A percentile compares a stretch with the other conserved stretches of the same genome.
These are phyloP conservation scores for Tetrapisispora pingtungensis DNA, from an alignment of 805 yeast genomes.

Conservation along the genomic window DNA sequence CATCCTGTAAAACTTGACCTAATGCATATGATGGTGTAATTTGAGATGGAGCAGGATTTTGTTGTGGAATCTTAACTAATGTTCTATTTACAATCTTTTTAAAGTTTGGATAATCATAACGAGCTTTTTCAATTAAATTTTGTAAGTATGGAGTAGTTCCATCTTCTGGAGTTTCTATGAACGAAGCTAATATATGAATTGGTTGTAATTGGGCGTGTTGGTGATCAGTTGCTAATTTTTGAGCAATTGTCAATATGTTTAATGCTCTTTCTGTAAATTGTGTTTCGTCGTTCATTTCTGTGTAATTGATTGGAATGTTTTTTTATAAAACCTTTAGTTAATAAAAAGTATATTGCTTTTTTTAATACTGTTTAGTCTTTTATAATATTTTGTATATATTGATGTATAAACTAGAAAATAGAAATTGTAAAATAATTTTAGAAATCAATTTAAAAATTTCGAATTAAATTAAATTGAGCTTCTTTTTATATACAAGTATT, in stretches of 20 bases:
- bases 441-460: too few relatives aligned
- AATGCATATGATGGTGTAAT: slow-evolving; percentile 67
- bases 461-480: too few relatives aligned
- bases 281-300: slow-evolving; percentile 35
- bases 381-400: too few relatives aligned
- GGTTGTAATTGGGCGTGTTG: slow-evolving; percentile 78
- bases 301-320: too few relatives aligned
- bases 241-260: slow-evolving; percentile 67
- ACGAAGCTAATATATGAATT: slow-evolving; percentile 85
- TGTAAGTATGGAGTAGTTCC: slow-evolving; percentile 59
- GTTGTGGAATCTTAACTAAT: slow-evolving; percentile 77
- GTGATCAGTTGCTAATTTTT: slow-evolving; percentile 73
- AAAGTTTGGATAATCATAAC: slow-evolving; percentile 76
- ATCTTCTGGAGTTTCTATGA: slow-evolving; percentile 53
- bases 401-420: too few relatives aligned
- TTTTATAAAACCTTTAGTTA: too few relatives aligned
- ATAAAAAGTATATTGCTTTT: too few relatives aligned
- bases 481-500: too few relatives aligned
- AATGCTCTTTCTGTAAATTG: slow-evolving; percentile 93
- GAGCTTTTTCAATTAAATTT: slow-evolving; percentile 72
- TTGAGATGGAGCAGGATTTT: slow-evolving; percentile 80
- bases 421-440: too few relatives aligned
- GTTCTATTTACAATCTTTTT: slow-evolving; percentile 73
- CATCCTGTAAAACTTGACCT: slow-evolving; percentile 62
- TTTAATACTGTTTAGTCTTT: too few relatives aligned